Evolutionary conservation across 495 filamentous ascomycete species (phyloP), one percentile per base, ranked within the genome.

Genomic region (Parathielavia hyrcaniae): DNA sequence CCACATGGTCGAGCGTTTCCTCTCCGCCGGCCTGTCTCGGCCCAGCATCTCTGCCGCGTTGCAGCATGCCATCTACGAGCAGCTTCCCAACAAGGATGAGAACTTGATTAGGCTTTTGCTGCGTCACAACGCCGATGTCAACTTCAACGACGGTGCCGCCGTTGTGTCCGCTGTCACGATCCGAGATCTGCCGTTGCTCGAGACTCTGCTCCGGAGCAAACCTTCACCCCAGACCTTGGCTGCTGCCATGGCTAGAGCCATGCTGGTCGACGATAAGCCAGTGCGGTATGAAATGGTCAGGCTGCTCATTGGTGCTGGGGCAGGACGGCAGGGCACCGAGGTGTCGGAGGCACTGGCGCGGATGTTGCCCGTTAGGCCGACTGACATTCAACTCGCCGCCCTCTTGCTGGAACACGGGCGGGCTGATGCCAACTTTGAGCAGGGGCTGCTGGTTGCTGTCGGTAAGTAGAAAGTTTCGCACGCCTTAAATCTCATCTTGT

Each of bases 361-460:
- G 17, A 57, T 67, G 0, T 55, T 77, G 62, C 44, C 59, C 13
- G 46, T 54, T 11, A 71, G 72, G 34, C 71, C 70, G 4, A 50
- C 67, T 4, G 75, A 79, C 50, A 64, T 70, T 26, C 61, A 64
- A n/a, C 64, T 78, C 1, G 62, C 69, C 1, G 61, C 63, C 34
- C 59, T 71, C 8, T 65, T 79, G 1, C 62, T 78, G 6, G 70
- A 76, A 41, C 64, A 71, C 6, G 75, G 76, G 4, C 68, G 61
- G 13, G 73, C 72, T 13, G 75, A 79, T 58, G 65, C 73, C 41
- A 79, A 79, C 52, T 66, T 69, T 22, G 67, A 75, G 32, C 54
- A 68, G 7, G 73, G 75, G 16, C 40, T 61, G 12, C 61, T 69
- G 17, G 64, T 77, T 14, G 57, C 50, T 17, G 48, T 62, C 17